Base-by-base conservation (phyloP, 1,139 yeast species). In the Diutina ranongensis region DNA sequence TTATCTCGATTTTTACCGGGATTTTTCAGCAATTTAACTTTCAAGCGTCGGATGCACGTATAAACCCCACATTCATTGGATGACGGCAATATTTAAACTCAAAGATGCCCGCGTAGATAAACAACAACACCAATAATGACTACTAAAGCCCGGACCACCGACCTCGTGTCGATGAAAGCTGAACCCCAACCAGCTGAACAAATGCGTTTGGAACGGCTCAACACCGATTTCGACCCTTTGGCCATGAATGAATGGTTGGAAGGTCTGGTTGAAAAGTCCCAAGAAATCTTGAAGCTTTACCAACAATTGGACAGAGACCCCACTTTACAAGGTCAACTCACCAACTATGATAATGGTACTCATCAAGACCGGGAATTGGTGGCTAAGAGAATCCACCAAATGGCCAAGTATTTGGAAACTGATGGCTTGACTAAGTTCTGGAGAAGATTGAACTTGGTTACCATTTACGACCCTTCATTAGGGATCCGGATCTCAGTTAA, bases 391-490 rank as follows among this genome's bases (percentile, higher is more conserved):
- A 58, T 58, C 41, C 60, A 53, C 40, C 53, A 61, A 28, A 51
- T 59, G 57, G 65, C 78, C n/a, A 61, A 63, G 48, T 74, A 74
- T 55, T 66, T 77, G 54, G 76, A 71, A 52, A 61, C 62, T 48
- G 78, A 76, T 48, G 64, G 69, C 45, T 56, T 62, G 45, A 65
- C 65, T 47, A 67, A 65, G 35, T 71, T 72, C 50, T 52, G 82
- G 53, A 53, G 61, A 41, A 49, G 63, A 36, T 52, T 59, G 50
- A 54, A 55, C 48, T 53, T 83, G 57, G 74, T 84, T 44, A 76
- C 80, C 46, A 69, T 80, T 31, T 71, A 59, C 49, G 74, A 78
- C 50, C 85, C 92, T 20, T 72, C 87, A 50, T 61, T 78, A 42
- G 84, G 63, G 47, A 69, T 65, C 50, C 57, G 72, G 56, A 56